Conservation (phyloP, 2,329 filamentous ascomycete genomes). For the Ampelomyces quisqualis region DNA sequence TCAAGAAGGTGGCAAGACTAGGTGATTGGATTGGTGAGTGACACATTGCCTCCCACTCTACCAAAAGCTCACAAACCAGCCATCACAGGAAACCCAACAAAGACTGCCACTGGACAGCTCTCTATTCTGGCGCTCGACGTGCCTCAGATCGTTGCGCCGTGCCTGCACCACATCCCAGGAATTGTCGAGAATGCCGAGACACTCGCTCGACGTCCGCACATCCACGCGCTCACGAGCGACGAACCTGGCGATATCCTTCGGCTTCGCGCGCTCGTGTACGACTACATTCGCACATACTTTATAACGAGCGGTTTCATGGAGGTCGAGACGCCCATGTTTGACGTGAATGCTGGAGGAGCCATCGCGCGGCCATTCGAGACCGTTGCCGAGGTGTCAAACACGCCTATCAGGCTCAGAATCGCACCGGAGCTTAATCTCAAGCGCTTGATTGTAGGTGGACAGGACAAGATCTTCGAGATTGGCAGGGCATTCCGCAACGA, state of each 20-base stretch:
- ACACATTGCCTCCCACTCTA: too few species aligned
- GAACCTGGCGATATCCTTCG: conserved; percentile 68
- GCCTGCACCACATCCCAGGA: conserved; percentile 75
- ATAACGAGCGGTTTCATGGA: conserved; percentile 73
- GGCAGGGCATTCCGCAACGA: conserved; percentile 93
- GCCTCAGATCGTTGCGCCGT: conserved; percentile 73
- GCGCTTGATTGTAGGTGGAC: conserved; percentile 81
- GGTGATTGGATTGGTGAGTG: conserved; percentile 82
- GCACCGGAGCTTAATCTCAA: conserved; percentile 96
- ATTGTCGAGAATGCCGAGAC: conserved; percentile 70
- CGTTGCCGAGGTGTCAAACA: conserved; percentile 69
- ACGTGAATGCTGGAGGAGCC: conserved; percentile 80
- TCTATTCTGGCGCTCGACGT: conserved; percentile 68
- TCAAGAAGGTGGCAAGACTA: conserved; percentile 67
- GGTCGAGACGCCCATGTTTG: conserved; percentile 87
- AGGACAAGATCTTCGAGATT: conserved; percentile 89
- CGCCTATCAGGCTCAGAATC: conserved; percentile 75
- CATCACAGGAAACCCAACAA: conserved; percentile 67
- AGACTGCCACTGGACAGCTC: conserved; percentile 72
- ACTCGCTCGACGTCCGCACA: conserved; percentile 73
- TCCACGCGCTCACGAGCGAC: conserved; percentile 79
- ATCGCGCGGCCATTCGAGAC: conserved; percentile 85
- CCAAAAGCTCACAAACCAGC: conserved; percentile 53
- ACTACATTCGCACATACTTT: conserved; percentile 72
- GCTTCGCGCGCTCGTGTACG: conserved; percentile 72